Conservation (phyloP, 208 protist species). For the Zelonia costaricensis region DNA sequence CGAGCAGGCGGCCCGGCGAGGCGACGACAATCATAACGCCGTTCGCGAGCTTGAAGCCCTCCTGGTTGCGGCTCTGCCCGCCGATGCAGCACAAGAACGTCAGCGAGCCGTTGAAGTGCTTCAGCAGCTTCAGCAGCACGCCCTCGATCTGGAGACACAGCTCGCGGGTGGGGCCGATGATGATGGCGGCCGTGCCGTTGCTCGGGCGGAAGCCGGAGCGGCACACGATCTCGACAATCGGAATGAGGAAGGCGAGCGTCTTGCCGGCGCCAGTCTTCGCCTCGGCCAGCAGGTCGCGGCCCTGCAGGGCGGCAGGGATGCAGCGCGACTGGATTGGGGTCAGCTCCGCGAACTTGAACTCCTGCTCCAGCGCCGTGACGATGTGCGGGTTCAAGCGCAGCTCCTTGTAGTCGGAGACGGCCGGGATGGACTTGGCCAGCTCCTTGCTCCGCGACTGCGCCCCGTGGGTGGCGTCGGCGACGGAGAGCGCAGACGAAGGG, state of each 20-base stretch:
- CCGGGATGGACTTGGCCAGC: slow-evolving; percentile 37
- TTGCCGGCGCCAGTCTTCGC: slow-evolving; percentile 96
- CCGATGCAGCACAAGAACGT: slow-evolving; percentile 92
- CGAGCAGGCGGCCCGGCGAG: slow-evolving; percentile 96
- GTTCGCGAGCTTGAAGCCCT: slow-evolving; percentile 87
- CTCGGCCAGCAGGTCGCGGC: slow-evolving; percentile 91
- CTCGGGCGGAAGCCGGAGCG: slow-evolving; percentile 94
- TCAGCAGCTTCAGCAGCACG: slow-evolving; percentile 94
- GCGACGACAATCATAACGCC: slow-evolving; percentile 92
- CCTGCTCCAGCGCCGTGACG: slow-evolving; percentile 72
- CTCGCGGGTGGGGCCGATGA: slow-evolving; percentile 99
- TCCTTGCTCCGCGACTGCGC: slow-evolving; percentile 27
- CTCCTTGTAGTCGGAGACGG: slow-evolving; percentile 79
- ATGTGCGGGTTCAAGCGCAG: slow-evolving; percentile 89
- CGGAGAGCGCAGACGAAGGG: neutral
- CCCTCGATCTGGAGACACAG: slow-evolving; percentile 99
- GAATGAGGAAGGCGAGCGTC: slow-evolving; percentile 99
- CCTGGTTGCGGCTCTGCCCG: slow-evolving; percentile 89
- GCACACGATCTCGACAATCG: slow-evolving; percentile 97
- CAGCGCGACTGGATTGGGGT: slow-evolving; percentile 96
- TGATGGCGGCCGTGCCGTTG: slow-evolving; percentile 97
- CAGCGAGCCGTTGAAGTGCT: slow-evolving; percentile 89
- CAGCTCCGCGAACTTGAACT: slow-evolving; percentile 95
- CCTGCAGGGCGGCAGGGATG: slow-evolving; percentile 88
- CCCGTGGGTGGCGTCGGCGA: slow-evolving; percentile 7